Evolutionary conservation across 345 rosid genomes (phyloP).

Genomic region (Pseudoturritis turrita): DNA sequence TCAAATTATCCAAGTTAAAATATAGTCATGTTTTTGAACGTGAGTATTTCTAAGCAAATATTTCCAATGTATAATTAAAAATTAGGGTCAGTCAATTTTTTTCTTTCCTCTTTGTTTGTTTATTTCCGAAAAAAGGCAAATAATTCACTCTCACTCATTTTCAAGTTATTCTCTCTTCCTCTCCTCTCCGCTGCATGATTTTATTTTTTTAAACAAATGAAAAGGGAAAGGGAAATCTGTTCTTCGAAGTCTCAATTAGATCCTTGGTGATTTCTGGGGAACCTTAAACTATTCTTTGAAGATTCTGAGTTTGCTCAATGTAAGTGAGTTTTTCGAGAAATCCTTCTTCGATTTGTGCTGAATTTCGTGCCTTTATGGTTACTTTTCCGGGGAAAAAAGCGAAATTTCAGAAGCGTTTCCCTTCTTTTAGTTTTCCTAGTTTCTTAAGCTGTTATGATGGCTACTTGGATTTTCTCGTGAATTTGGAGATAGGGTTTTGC

Average conservation of each 20-base stretch:
- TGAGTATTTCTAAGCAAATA: no score
- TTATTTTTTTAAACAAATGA: no score
- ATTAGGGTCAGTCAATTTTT: no score
- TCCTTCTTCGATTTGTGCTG: not conserved
- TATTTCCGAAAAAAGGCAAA: not conserved
- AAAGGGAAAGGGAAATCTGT: not conserved
- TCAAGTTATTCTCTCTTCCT: not conserved
- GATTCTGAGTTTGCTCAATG: slow-evolving; percentile 2
- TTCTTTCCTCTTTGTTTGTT: not conserved
- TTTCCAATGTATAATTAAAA: no score
- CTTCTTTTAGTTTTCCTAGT: not conserved
- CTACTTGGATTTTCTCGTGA: no score
- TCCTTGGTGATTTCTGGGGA: not conserved
- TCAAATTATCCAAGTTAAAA: no score
- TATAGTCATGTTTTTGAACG: no score
- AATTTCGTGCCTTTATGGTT: not conserved
- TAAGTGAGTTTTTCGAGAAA: slow-evolving; percentile 1
- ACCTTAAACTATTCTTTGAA: not conserved
- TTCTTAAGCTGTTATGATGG: not conserved
- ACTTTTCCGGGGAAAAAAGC: not conserved
- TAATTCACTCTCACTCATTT: not conserved
- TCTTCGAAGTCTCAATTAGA: not conserved
- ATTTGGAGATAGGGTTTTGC: not conserved
- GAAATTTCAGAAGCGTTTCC: not conserved
- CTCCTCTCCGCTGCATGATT: not conserved